Evolutionary conservation across 177 flowering plant species (phyloP).

Genomic region (Vitis hybrid): DNA sequence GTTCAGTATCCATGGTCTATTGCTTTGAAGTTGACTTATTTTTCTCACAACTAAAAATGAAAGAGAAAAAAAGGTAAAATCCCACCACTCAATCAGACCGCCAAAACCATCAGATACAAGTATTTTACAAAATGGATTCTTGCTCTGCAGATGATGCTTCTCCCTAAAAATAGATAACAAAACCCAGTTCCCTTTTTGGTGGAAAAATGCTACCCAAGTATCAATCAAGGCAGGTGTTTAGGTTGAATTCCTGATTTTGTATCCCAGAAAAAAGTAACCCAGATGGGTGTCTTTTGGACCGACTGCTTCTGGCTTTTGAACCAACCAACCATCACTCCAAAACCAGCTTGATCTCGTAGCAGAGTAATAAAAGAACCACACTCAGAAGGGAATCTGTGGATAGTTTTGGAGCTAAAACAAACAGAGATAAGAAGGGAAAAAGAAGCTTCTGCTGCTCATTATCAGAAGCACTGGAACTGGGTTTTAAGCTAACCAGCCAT

Average conservation of each 20-base stretch:
- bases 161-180: slow-evolving; percentile 1
- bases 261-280: slow-evolving; percentile 6
- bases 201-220: neutral
- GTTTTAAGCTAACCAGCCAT: neutral
- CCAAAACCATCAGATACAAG: neutral
- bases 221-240: neutral
- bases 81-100: slow-evolving; percentile 5
- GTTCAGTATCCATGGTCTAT: slow-evolving; percentile 23
- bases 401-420: slow-evolving; percentile 2
- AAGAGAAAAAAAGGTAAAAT: neutral
- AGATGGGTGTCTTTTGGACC: slow-evolving; percentile 1
- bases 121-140: neutral
- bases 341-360: slow-evolving; percentile 1
- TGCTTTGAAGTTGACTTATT: slow-evolving; percentile 1
- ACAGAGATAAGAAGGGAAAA: neutral
- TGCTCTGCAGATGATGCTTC: neutral
- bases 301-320: slow-evolving; percentile 1
- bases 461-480: neutral
- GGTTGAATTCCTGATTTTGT: neutral
- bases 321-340: neutral
- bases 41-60: neutral
- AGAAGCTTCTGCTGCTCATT: neutral
- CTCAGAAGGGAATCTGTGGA: neutral
- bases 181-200: neutral
- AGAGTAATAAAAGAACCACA: neutral